Evolutionary conservation across 495 filamentous ascomycete genomes (phyloP), one percentile per base, ranked within the genome.

Genomic region (Xylaria curta): DNA sequence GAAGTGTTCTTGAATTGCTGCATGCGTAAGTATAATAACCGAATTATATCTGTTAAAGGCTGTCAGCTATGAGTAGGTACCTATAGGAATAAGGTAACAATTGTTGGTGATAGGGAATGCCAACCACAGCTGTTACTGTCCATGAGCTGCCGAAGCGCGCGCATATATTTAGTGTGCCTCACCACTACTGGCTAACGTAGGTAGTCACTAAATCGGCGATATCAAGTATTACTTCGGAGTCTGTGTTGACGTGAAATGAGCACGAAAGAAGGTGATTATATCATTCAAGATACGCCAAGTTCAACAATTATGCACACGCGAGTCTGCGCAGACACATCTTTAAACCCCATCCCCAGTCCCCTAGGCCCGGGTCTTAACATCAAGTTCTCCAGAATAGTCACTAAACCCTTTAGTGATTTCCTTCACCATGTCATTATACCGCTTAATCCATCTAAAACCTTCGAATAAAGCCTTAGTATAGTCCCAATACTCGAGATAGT

Each of bases 381-480:
- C 76, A 28, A 79, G 49, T 68, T 79, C 79, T n/a, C 24, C 3
- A 40, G 67, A 73, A 67, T 79, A 79, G 24, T 77, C 78, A 8
- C 75, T 69, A 73, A 81, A 78, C 51, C 67, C 76, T 1, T 24
- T 59, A 68, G 78, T 78, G 2, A 76, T 70, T 0, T 31, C 44
- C 9, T 76, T 51, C 10, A 81, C 60, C 72, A 79, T 49, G 12
- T 76, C 42, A 46, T 73, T 70, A 69, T 75, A 72, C 42, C 79
- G 69, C 51, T 31, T 40, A 38, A 38, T 53, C 77, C 77, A 79
- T 66, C 73, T 53, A 38, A 75, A 76, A n/a, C 71, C 72, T 46
- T 79, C 76, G 46, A 77, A 79, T 71, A 77, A 42, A 10, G 76
- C 53, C 56, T 81, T 75, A 17, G 75, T 78, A 26, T 51, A 76